phyloP scores from a whole-genome alignment of 1,139 yeast species.

The Fermentozyma sake region DNA sequence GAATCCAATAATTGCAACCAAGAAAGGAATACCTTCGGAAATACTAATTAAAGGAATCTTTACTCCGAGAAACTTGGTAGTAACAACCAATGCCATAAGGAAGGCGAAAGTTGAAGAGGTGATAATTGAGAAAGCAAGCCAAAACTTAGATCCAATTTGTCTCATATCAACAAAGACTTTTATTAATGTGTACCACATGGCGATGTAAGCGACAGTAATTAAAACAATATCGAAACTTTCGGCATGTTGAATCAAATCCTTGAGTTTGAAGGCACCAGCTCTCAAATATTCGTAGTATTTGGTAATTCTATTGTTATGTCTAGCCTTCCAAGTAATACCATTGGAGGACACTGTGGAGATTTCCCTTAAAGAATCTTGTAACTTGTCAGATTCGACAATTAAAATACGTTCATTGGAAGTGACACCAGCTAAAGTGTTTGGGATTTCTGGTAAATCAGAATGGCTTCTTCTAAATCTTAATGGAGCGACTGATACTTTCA shows the following conservation, averaged over 20 bases:
- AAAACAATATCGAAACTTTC: conserved; percentile 83
- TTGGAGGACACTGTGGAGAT: conserved; percentile 31
- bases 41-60: conserved; percentile 71
- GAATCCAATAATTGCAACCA: conserved; percentile 90
- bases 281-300: conserved; percentile 61
- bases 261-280: conserved; percentile 41
- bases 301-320: conserved; percentile 60
- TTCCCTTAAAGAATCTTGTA: conserved; percentile 28
- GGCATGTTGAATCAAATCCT: conserved; percentile 63
- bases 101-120: conserved; percentile 84
- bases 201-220: conserved; percentile 77
- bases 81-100: conserved; percentile 70
- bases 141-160: conserved; percentile 75
- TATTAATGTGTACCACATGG: conserved; percentile 84
- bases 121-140: conserved; percentile 83
- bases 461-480: conserved; percentile 48
- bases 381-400: conserved; percentile 34
- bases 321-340: conserved; percentile 58
- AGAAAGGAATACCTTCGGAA: conserved; percentile 90
- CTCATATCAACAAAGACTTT: conserved; percentile 81
- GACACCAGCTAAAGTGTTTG: conserved; percentile 27
- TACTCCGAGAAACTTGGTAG: conserved; percentile 49
- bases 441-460: conserved; percentile 29
- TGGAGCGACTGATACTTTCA: conserved; percentile 49
- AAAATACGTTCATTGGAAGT: conserved; percentile 37